Conservation (phyloP, 1,139 yeast species). For the Schwanniomyces etchellsii region DNA sequence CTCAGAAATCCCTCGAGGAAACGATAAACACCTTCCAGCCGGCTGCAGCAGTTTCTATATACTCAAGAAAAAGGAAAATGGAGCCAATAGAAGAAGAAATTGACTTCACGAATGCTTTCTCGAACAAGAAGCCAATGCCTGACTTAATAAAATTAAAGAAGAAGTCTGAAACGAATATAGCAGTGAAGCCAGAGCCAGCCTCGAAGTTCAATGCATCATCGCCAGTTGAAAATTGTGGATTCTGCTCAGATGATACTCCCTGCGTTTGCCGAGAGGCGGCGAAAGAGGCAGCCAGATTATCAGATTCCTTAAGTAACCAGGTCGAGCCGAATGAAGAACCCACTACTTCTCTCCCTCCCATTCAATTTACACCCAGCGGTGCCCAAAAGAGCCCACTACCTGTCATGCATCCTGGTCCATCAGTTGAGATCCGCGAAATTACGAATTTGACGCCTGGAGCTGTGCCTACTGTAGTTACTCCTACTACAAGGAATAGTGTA, state of each 20-base stretch:
- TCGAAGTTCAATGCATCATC: constrained; percentile 33
- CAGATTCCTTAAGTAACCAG: constrained; percentile 19
- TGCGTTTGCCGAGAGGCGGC: constrained; percentile 90
- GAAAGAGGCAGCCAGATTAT: constrained; percentile 45
- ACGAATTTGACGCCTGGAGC: constrained; percentile 40
- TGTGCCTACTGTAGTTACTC: constrained; percentile 31
- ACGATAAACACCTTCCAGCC: constrained; percentile 44
- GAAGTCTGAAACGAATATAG: constrained; percentile 2
- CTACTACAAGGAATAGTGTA: constrained; percentile 15
- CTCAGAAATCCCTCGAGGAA: constrained; percentile 19
- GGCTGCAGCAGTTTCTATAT: constrained; percentile 56
- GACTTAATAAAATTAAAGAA: constrained; percentile 26
- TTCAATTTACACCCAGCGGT: constrained; percentile 19
- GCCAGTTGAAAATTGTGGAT: constrained; percentile 81
- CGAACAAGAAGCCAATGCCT: constrained; percentile 34
- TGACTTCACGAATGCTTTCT: constrained; percentile 51
- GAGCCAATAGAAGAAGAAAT: constrained; percentile 26
- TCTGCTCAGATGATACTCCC: constrained; percentile 87
- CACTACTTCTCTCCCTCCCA: constrained; percentile 31
- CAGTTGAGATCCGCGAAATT: constrained; percentile 45
- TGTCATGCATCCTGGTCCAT: constrained; percentile 65
- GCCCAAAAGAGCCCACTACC: constrained; percentile 37
- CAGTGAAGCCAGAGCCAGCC: constrained; percentile 1
- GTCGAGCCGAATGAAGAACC: constrained; percentile 11
- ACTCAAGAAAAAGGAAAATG: constrained; percentile 25